Evolutionary conservation across 2,329 filamentous ascomycete species (phyloP), one percentile per base, ranked within the genome.

Genomic region (Colletotrichum spaethianum): DNA sequence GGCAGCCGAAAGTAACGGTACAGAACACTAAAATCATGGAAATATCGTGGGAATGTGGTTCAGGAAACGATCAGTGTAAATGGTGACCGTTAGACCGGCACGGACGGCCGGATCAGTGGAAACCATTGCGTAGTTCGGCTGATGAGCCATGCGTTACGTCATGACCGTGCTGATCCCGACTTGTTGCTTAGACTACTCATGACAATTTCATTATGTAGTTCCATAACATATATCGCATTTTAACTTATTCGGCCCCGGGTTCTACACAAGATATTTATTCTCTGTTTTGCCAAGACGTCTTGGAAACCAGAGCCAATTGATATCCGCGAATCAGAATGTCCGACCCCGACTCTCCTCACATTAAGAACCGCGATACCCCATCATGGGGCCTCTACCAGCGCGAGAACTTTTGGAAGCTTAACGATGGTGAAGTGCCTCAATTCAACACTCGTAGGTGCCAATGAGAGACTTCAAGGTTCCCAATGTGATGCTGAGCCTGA

Each of bases 321-420:
- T 31, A 6, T 12, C 23, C 3, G 7, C 28, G 26, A 36, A 38
- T 50, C n/a, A 48, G 20, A 12, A 63, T 69, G 69, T 69, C 69
- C 16, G 76, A 78, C 55, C 72, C 76, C 28, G 63, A 75, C 7
- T 75, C 76, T 1, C 77, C 75, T 26, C 70, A 74, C 40, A 76
- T 77, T 70, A 74, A 77, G 66, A 72, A 70, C 20, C 67, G 76
- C 33, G 74, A 77, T 26, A 75, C 74, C 23, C 75, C 75, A n/a
- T 73, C 72, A n/a, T 78, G 76, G 77, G 75, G 72, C 26, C 65
- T 77, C 2, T 78, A 77, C 23, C 77, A 78, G 63, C 76, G 76
- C 3, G 75, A 78, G 9, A 74, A 76, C 42, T 77, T 78, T 14
- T 78, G 76, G 77, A 78, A 77, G 20, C 52, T 73, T 4, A 78